A percentile compares a stretch with the other conserved stretches of the same genome.
Evolutionary conservation across 257 asterid species (phyloP).

Genomic region (Haberlea rhodopensis): DNA sequence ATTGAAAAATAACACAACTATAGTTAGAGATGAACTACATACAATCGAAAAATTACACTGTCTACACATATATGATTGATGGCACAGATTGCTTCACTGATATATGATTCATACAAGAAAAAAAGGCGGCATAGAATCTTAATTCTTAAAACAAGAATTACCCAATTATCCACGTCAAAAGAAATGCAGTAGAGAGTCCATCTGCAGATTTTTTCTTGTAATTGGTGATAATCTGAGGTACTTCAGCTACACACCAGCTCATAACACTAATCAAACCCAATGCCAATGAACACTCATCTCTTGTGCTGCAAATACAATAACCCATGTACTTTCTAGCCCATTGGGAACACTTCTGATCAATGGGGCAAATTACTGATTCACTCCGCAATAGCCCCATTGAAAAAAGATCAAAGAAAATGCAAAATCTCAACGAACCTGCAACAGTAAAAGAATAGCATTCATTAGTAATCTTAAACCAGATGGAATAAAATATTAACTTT

Average conservation of each 20-base stretch:
- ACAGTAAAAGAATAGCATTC: not conserved
- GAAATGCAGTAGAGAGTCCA: constrained; percentile 59
- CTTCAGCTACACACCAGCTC: constrained; percentile 71
- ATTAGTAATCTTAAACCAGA: not conserved
- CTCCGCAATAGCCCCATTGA: constrained; percentile 31
- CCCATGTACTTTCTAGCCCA: constrained; percentile 39
- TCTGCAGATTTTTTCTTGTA: constrained; percentile 50
- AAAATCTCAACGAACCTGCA: not conserved
- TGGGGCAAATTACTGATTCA: constrained; percentile 32
- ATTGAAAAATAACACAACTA: not conserved
- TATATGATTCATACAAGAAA: not conserved
- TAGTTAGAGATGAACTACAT: no score
- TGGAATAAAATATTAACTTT: no score
- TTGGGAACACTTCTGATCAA: constrained; percentile 33
- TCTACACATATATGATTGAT: no score
- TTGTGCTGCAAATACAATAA: constrained; percentile 38
- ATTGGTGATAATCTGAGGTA: constrained; percentile 70
- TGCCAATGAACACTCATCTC: constrained; percentile 33
- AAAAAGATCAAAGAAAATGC: not conserved
- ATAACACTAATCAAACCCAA: constrained; percentile 61
- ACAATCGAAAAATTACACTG: no score
- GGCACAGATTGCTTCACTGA: not conserved
- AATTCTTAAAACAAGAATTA: constrained; percentile 9
- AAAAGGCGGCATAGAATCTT: not conserved
- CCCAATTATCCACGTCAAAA: constrained; percentile 75